Evolutionary conservation across 2,329 filamentous ascomycete genomes (phyloP).

Genomic region (Exophiala viscosa): DNA sequence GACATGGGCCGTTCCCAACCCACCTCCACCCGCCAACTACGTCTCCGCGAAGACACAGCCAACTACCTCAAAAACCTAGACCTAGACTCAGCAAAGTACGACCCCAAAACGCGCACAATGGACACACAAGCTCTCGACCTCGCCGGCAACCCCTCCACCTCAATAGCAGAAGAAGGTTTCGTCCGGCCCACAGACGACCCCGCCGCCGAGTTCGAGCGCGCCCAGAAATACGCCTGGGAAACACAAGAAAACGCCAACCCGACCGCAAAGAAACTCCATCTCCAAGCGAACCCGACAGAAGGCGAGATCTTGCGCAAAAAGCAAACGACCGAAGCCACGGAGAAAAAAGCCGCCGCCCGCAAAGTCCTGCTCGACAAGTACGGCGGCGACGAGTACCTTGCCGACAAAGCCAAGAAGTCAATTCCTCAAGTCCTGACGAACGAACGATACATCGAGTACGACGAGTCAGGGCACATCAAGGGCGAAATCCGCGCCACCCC

Average conservation of each 20-base stretch:
- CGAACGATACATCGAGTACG: conserved; percentile 89
- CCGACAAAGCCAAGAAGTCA: conserved; percentile 67
- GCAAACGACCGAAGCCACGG: conserved; percentile 68
- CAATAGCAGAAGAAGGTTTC: conserved; percentile 92
- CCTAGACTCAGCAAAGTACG: conserved; percentile 93
- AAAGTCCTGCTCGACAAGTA: conserved; percentile 78
- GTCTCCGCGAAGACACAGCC: conserved; percentile 92
- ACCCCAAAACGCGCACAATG: conserved; percentile 91
- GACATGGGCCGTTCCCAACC: conserved; percentile 87
- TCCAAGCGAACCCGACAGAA: conserved; percentile 94
- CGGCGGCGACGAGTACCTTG: conserved; percentile 62
- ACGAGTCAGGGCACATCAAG: conserved; percentile 84
- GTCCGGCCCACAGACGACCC: conserved; percentile 80
- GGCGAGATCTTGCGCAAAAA: conserved; percentile 81
- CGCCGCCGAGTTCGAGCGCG: conserved; percentile 81
- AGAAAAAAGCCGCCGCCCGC: conserved; percentile 63
- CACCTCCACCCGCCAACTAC: conserved; percentile 83
- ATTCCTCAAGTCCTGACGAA: conserved; percentile 31
- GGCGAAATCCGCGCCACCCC: conserved; percentile 59
- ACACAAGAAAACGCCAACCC: conserved; percentile 58
- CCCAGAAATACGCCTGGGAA: conserved; percentile 91
- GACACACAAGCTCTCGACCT: conserved; percentile 67
- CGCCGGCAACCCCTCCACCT: conserved; percentile 61
- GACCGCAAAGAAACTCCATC: conserved; percentile 74
- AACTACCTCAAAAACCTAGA: conserved; percentile 96